Evolutionary conservation across 2,329 filamentous ascomycete genomes (phyloP).

Genomic region (Pseudogymnoascus sp.): DNA sequence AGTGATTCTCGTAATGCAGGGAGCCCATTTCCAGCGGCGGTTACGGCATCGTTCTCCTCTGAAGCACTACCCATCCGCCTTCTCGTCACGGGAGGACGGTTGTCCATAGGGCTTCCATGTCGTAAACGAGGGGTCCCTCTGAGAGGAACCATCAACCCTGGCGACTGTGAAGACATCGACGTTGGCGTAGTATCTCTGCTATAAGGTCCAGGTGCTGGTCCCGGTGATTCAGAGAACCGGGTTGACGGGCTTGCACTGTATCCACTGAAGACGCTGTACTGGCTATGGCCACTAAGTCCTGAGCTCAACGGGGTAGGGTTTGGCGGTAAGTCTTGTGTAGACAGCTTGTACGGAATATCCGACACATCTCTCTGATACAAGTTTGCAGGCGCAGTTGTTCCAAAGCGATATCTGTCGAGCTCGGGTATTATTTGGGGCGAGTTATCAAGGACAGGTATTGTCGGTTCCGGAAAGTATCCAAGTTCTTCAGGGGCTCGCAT

Average conservation of each 20-base stretch:
- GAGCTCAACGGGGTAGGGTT: slow-evolving; percentile 56
- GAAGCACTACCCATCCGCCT: slow-evolving; percentile 48
- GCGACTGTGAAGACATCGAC: slow-evolving; percentile 68
- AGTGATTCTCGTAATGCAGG: slow-evolving; percentile 60
- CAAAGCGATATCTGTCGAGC: slow-evolving; percentile 50
- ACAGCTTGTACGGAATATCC: slow-evolving; percentile 47
- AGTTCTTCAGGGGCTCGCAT: slow-evolving; percentile 1
- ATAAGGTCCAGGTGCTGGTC: slow-evolving; percentile 52
- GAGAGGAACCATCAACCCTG: slow-evolving; percentile 45
- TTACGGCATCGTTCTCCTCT: slow-evolving; percentile 39
- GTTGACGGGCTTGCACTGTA: slow-evolving; percentile 68
- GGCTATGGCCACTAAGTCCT: slow-evolving; percentile 34
- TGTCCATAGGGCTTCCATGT: slow-evolving; percentile 48
- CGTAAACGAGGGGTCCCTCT: slow-evolving; percentile 32
- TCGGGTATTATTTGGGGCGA: slow-evolving; percentile 37
- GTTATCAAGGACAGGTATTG: slow-evolving; percentile 32
- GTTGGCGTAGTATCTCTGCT: slow-evolving; percentile 73
- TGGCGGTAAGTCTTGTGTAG: slow-evolving; percentile 58
- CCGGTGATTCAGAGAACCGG: slow-evolving; percentile 62
- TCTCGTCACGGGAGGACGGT: slow-evolving; percentile 52
- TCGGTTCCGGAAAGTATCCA: slow-evolving; percentile 14
- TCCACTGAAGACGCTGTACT: slow-evolving; percentile 34
- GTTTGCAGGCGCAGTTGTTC: slow-evolving; percentile 32
- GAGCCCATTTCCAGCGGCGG: slow-evolving; percentile 48
- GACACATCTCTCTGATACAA: slow-evolving; percentile 28